Evolutionary conservation across 352 stramenopile genomes (phyloP).

Genomic region (Globisporangium sylvaticum): DNA sequence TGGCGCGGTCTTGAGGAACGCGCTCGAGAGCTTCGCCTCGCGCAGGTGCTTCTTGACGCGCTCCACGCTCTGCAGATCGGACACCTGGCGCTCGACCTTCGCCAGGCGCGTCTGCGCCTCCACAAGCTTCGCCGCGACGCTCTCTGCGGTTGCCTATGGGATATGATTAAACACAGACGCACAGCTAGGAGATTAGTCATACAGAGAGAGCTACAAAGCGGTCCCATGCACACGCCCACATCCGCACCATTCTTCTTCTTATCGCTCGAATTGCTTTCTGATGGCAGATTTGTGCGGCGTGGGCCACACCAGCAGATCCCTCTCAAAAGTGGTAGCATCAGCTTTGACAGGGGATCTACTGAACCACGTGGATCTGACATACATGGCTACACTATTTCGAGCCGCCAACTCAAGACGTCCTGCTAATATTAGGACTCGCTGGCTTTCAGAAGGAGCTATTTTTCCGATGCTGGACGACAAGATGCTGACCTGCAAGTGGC

Average conservation of each 20-base stretch:
- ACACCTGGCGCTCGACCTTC: slow-evolving; percentile 12
- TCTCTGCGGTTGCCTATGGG: slow-evolving; percentile 1
- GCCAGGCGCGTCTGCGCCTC: slow-evolving; percentile 12
- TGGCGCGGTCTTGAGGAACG: slow-evolving; percentile 60
- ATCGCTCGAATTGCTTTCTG: not conserved
- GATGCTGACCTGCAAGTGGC: not conserved
- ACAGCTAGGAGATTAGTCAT: not conserved
- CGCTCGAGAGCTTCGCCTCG: slow-evolving; percentile 44
- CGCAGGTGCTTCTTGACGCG: slow-evolving; percentile 23
- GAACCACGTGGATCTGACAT: not conserved
- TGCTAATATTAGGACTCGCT: not conserved
- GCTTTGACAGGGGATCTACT: not conserved
- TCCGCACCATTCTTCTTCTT: slow-evolving; percentile 4
- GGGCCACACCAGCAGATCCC: not conserved
- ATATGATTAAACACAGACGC: not conserved
- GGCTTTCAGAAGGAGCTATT: not conserved
- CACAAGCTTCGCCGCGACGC: slow-evolving; percentile 5
- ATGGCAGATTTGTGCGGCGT: not conserved
- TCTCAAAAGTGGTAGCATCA: not conserved
- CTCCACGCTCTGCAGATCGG: slow-evolving; percentile 12
- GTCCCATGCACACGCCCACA: not conserved
- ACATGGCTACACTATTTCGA: slow-evolving; percentile 7
- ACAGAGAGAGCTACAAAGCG: not conserved
- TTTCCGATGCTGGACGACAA: too few species aligned
- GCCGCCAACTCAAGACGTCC: not conserved